phyloP scores from a whole-genome alignment of 129 eudicot genomes.

The Flaveria linearis region DNA sequence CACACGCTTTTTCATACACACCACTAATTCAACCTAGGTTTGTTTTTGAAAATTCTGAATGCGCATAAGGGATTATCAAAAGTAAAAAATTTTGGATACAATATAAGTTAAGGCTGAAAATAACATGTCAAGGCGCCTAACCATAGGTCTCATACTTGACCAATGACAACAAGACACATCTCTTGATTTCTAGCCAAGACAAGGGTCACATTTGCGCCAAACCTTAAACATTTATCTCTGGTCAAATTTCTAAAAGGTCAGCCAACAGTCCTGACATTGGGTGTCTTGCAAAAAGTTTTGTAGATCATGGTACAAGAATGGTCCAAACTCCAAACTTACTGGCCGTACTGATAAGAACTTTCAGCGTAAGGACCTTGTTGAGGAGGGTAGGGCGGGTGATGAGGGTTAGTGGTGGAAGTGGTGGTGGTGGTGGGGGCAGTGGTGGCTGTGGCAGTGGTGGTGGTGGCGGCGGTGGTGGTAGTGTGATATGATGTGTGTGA shows the following conservation, averaged over 20 bases:
- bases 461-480: conserved; percentile 12
- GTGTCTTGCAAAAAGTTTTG: conserved; percentile 30
- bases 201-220: conserved; percentile 20
- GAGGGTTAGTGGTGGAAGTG: conserved; percentile 28
- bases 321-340: conserved; percentile 21
- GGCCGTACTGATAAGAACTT: conserved; percentile 52
- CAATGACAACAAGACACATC: conserved; percentile 21
- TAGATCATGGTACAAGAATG: conserved; percentile 42
- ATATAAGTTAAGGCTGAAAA: conserved; percentile 28
- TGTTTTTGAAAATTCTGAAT: not conserved
- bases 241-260: conserved; percentile 33
- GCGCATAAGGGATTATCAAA: conserved; percentile 12
- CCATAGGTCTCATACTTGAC: conserved; percentile 27
- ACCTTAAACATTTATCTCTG: conserved; percentile 22
- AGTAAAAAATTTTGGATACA: conserved; percentile 13
- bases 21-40: conserved; percentile 17
- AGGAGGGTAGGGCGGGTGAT: conserved; percentile 42
- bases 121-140: conserved; percentile 21
- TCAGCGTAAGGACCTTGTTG: conserved; percentile 51
- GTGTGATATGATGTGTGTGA: conserved; percentile 44
- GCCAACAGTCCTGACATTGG: conserved; percentile 22
- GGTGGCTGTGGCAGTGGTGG: not conserved
- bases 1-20: not conserved
- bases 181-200: conserved; percentile 30
- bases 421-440: conserved; percentile 22